Conservation (phyloP, 768 basidiomycete genomes). For the Saitozyma sp. region DNA sequence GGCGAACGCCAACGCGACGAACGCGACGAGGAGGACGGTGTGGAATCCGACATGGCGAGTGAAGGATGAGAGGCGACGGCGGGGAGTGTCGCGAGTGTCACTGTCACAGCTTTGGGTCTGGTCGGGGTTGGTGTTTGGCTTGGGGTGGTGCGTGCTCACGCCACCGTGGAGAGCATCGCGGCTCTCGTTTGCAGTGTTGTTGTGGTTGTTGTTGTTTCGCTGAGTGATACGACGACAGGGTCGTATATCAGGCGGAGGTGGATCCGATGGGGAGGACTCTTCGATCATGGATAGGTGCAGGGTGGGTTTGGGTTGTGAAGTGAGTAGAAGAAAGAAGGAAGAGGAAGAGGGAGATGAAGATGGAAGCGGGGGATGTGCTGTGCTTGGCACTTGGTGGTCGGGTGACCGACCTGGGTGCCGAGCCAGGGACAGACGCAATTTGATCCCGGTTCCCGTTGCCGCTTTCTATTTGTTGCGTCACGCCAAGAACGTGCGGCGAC, state of each 20-base stretch:
- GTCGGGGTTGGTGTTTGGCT: background rate
- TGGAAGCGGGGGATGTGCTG: background rate
- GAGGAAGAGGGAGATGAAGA: background rate
- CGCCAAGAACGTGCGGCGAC: too few relatives aligned
- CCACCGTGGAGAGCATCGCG: background rate
- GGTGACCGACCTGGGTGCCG: too few relatives aligned
- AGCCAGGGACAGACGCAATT: too few relatives aligned
- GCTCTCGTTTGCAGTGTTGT: background rate
- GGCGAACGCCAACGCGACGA: background rate
- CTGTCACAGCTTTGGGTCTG: background rate
- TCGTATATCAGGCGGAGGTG: conserved; percentile 41
- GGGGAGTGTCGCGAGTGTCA: background rate
- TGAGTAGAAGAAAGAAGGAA: background rate
- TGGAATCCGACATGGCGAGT: background rate
- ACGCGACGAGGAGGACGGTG: background rate
- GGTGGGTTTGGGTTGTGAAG: background rate
- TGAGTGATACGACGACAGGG: conserved; percentile 22
- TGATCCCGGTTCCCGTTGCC: too few relatives aligned
- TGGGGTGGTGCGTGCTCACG: background rate
- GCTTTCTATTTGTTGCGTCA: too few relatives aligned
- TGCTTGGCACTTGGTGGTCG: background rate
- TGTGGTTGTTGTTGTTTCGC: conserved; percentile 4
- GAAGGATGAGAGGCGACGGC: background rate
- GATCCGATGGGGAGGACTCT: conserved; percentile 11
- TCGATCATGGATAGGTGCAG: conserved; percentile 30